These are phyloP conservation scores for Pueraria montana DNA, from an alignment of 306 rosid genomes.

Conservation along the genomic window DNA sequence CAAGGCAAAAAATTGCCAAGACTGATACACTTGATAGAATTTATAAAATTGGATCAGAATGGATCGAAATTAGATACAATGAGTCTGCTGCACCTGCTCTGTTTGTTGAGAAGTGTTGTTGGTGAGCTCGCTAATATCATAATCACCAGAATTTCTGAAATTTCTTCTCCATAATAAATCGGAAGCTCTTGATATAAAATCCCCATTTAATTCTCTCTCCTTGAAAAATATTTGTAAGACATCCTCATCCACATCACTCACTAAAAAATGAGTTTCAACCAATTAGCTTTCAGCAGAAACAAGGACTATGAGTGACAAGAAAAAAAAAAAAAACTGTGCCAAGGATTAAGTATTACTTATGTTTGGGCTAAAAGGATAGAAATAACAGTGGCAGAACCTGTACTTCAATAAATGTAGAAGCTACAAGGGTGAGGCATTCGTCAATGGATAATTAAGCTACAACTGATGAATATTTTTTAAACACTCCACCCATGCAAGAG, in stretches of 20 bases:
- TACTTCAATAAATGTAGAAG: slow-evolving; percentile 29
- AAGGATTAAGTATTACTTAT: slow-evolving; percentile 19
- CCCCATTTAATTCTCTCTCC: slow-evolving; percentile 81
- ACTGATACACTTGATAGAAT: slow-evolving; percentile 11
- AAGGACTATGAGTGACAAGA: not conserved
- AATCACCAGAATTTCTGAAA: slow-evolving; percentile 49
- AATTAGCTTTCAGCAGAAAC: slow-evolving; percentile 46
- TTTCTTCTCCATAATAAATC: slow-evolving; percentile 85
- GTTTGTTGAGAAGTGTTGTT: slow-evolving; percentile 48
- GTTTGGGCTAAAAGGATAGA: slow-evolving; percentile 5
- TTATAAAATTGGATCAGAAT: slow-evolving; percentile 25
- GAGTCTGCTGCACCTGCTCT: slow-evolving; percentile 58
- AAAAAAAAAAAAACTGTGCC: slow-evolving; percentile 21
- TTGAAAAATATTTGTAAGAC: slow-evolving; percentile 74
- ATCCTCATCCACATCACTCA: slow-evolving; percentile 71
- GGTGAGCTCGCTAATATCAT: slow-evolving; percentile 44
- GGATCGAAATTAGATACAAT: slow-evolving; percentile 20
- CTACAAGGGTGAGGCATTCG: not conserved
- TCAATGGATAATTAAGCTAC: not conserved
- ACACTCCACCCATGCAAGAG: not conserved
- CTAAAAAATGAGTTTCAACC: slow-evolving; percentile 52
- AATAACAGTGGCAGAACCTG: not conserved
- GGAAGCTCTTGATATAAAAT: slow-evolving; percentile 78
- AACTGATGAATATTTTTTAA: not conserved
- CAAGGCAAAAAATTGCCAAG: slow-evolving; percentile 27